Evolutionary conservation across 805 yeast species (phyloP), one percentile per base, ranked within the genome.

Genomic region (Cyberlindnera xylosilytica): DNA sequence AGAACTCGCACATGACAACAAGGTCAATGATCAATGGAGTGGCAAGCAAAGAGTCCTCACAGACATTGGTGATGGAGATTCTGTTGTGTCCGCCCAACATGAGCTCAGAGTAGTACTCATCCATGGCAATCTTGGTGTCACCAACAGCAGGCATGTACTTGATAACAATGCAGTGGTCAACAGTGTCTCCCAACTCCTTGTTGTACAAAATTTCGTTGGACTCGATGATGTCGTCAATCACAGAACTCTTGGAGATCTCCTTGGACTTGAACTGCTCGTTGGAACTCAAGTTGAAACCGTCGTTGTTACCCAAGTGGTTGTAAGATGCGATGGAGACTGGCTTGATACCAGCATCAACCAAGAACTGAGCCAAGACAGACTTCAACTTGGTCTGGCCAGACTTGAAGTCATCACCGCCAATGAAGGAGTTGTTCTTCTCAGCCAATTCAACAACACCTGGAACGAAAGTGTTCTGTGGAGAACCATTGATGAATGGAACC

Each of bases 41-140:
- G 16, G 98, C 98, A 63, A 90, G 76, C 57, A 90, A 73, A 3
- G 97, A 89, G 65, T 90, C 98, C 69, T 90, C 98, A 68, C 98
- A 90, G 32, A 91, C 96, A 63, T 91, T 90, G 70, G 90, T 96
- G 61, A 91, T 84, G 36, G 95, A 81, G 53, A 90, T 85, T 62
- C 93, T 84, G 72, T 90, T 91, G 70, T 90, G 97, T 34, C 98
- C 98, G 48, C 98, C 98, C 57, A 90, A 76, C 97, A 90, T 91
- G 62, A 90, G 80, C 68, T 90, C 97, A 43, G 95, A 84, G 72
- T 91, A 88, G 71, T 90, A 90, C 70, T 91, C 97, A 66, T 90
- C 98, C 97, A 90, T 91, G 40, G 98, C 98, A 51, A 90, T 96
- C 73, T 90, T 90, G 51, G 93, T 82, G 67, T 90, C 98, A 29